Conservation (phyloP, 2,329 filamentous ascomycete genomes). For the Stemphylium beticola region DNA sequence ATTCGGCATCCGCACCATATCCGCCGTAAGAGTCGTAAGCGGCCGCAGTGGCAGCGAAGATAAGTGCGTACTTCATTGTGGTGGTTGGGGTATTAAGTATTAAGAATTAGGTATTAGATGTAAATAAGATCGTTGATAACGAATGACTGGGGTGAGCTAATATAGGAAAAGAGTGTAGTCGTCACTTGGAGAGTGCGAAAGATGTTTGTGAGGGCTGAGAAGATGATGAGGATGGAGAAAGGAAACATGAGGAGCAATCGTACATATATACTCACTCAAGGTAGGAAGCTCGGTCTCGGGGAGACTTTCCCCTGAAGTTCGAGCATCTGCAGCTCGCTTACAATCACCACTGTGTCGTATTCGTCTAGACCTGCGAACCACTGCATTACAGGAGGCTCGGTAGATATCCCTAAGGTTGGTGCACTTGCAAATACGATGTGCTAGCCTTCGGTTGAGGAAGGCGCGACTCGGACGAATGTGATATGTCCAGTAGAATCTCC, state of each 20-base stretch:
- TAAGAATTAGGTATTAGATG: slow-evolving; percentile 16
- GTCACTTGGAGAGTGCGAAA: slow-evolving; percentile 26
- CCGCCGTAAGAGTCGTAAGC: slow-evolving; percentile 29
- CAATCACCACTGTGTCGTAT: neutral
- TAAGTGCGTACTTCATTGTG: slow-evolving; percentile 33
- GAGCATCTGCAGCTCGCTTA: slow-evolving; percentile 10
- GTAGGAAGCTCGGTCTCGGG: neutral
- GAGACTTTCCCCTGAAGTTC: slow-evolving; percentile 18
- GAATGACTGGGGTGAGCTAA: slow-evolving; percentile 37
- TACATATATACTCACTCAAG: slow-evolving; percentile 19
- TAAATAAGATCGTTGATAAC: slow-evolving; percentile 19
- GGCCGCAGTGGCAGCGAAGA: slow-evolving; percentile 36
- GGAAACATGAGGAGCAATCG: neutral
- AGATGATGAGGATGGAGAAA: slow-evolving; percentile 23
- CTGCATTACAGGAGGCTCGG: slow-evolving; percentile 2
- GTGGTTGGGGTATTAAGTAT: slow-evolving; percentile 10
- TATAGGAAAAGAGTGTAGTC: slow-evolving; percentile 15
- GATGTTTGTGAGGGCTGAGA: slow-evolving; percentile 21
- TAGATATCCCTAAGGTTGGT: neutral
- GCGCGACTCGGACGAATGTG: neutral
- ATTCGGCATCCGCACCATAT: slow-evolving; percentile 14
- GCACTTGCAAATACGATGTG: slow-evolving; percentile 3
- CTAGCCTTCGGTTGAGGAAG: neutral
- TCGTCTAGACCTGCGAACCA: slow-evolving; percentile 8
- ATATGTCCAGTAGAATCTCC: neutral